Base-by-base conservation (phyloP, 257 asterid genomes). In the Penstemon newberryi region DNA sequence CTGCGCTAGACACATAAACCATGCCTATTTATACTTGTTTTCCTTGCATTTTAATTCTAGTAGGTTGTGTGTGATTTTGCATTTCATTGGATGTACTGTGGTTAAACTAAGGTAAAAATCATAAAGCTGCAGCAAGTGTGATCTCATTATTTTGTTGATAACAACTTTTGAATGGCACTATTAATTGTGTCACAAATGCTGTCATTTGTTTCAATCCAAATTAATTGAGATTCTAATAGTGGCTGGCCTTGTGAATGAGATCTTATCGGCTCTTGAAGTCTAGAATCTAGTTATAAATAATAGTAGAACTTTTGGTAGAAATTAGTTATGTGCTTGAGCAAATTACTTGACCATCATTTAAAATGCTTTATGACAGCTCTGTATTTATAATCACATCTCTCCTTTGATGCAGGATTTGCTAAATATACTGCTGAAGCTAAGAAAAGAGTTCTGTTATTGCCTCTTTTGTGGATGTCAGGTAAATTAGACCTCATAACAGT, bases 381-480 rank as follows among this genome's bases (percentile, higher is more conserved):
- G 9, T 38, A 56, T 37, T 58, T 58, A 53, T 52, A 55, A 70
- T 54, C 75, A 18, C 47, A 54, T 68, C 10, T 66, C 63, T 44
- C 13, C 55, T 44, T 43, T 73, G 79, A 66, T 75, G 86, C 91
- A 92, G 98, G 97, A 92, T 78, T 77, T 92, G 87, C 73, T 70
- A 41, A 78, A 60, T 72, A 70, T 86, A 72, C 68, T 93, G 87
- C 60, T 71, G 84, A 93, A 78, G 81, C 89, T 93, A 79, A 84
- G 98, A 79, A 85, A 88, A 51, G 87, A 70, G 70, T 83, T 86
- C 79, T 75, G 45, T 15, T 93, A 93, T 83, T 90, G 98, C 77
- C 89, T 92, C 56, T 92, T 90, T 74, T 88, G 96, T 73, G 98
- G 98, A 73, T 90, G 87, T 60, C 95, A 83, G 97, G 96, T 88